These are phyloP conservation scores for Coniochaeta sp. DNA, from an alignment of 2,329 filamentous ascomycete genomes.

Conservation along the genomic window DNA sequence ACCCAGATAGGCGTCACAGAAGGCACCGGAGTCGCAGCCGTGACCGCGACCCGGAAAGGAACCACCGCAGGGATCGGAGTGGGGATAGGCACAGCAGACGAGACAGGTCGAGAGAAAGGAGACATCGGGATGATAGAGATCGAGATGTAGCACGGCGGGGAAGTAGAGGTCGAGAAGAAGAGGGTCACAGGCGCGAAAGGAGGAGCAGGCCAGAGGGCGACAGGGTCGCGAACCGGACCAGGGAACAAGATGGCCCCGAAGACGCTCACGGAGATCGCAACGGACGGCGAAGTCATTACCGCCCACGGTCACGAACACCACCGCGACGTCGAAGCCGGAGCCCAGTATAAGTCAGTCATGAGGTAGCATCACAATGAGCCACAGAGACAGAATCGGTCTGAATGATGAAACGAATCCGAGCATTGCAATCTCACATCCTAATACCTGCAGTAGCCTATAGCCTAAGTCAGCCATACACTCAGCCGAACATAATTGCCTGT, in stretches of 20 bases:
- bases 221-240: slow-evolving; percentile 23
- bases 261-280: slow-evolving; percentile 6
- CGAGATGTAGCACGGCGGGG: slow-evolving; percentile 25
- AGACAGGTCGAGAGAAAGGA: slow-evolving; percentile 15
- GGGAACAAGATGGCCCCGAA: slow-evolving; percentile 15
- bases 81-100: slow-evolving; percentile 16
- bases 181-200: slow-evolving; percentile 18
- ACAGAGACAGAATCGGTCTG: too few relatives aligned
- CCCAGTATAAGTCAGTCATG: slow-evolving; percentile 11
- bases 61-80: slow-evolving; percentile 13
- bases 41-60: slow-evolving; percentile 7
- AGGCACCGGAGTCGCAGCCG: slow-evolving; percentile 19
- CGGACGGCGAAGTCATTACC: neutral
- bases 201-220: slow-evolving; percentile 19
- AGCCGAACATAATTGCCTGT: too few relatives aligned
- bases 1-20: slow-evolving; percentile 24
- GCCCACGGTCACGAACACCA: slow-evolving; percentile 12
- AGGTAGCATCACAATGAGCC: too few relatives aligned
- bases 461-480: too few relatives aligned
- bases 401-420: too few relatives aligned
- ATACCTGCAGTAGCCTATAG: too few relatives aligned
- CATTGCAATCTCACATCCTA: too few relatives aligned
- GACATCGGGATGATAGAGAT: slow-evolving; percentile 22
- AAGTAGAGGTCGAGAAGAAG: slow-evolving; percentile 25
- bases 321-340: slow-evolving; percentile 17